phyloP scores from a whole-genome alignment of 192 early-diverging fungal genomes.

The Backusella sp. region DNA sequence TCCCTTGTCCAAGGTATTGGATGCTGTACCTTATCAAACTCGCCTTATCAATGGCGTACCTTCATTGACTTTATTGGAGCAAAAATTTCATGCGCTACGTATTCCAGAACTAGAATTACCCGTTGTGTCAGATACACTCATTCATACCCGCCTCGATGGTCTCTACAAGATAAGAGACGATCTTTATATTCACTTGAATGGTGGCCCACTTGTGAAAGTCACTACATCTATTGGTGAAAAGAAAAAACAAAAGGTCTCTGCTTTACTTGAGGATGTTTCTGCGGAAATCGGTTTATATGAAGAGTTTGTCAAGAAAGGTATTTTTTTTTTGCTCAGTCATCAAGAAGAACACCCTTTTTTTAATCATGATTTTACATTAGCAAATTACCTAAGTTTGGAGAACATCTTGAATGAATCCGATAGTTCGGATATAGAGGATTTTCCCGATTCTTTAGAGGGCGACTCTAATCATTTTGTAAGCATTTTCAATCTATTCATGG shows the following conservation, averaged over 20 bases:
- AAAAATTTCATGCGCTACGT: constrained; percentile 48
- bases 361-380: constrained; percentile 25
- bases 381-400: constrained; percentile 53
- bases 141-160: constrained; percentile 46
- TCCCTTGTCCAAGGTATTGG: constrained; percentile 23
- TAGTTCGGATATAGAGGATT: constrained; percentile 44
- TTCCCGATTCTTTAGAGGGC: constrained; percentile 44
- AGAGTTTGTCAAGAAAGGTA: constrained; percentile 63
- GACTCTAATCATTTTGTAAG: constrained; percentile 49
- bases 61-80: constrained; percentile 52
- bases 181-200: constrained; percentile 60
- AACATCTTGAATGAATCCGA: constrained; percentile 60
- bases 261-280: constrained; percentile 50
- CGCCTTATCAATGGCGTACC: constrained; percentile 52
- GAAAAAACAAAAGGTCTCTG: constrained; percentile 44
- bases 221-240: constrained; percentile 23
- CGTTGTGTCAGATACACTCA: constrained; percentile 50
- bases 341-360: background rate
- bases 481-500: background rate
- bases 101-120: constrained; percentile 59
- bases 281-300: constrained; percentile 59
- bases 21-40: constrained; percentile 27
- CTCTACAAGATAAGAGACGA: constrained; percentile 59
- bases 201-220: constrained; percentile 44
- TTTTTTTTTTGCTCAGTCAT: background rate